Evolutionary conservation across 176 grass and related monocot genomes (phyloP).

Genomic region (Musa acuminata): DNA sequence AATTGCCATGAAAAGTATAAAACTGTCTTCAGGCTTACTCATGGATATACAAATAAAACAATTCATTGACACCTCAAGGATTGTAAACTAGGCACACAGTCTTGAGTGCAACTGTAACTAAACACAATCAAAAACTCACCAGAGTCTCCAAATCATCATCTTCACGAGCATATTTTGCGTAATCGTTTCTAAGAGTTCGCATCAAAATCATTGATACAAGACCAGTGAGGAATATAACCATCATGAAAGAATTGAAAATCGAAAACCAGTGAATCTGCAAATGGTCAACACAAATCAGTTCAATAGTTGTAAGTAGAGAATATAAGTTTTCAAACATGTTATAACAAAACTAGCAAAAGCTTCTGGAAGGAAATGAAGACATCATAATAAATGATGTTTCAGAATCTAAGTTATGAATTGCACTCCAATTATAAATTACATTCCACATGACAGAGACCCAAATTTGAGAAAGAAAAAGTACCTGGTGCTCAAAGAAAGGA

Average conservation of each 20-base stretch:
- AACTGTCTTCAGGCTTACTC: background rate
- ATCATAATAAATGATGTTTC: background rate
- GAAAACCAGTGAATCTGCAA: constrained; percentile 99
- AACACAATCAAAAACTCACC: constrained; percentile 26
- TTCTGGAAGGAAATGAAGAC: background rate
- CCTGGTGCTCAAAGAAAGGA: constrained; percentile 98
- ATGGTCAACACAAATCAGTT: constrained; percentile 14
- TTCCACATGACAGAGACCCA: background rate
- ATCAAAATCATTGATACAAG: constrained; percentile 99
- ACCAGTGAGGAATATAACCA: constrained; percentile 99
- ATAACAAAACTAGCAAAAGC: background rate
- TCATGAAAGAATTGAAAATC: constrained; percentile 99
- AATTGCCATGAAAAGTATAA: background rate
- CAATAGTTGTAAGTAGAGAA: background rate
- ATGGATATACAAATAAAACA: background rate
- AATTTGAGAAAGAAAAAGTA: constrained; percentile 17
- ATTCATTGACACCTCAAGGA: background rate
- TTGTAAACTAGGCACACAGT: background rate
- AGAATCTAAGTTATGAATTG: background rate
- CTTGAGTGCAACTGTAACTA: background rate
- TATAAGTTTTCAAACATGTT: background rate
- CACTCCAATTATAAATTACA: background rate
- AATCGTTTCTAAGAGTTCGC: constrained; percentile 99
- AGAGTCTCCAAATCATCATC: constrained; percentile 91
- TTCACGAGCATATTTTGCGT: constrained; percentile 98